phyloP scores from a whole-genome alignment of 495 filamentous ascomycete species.

The Poronia punctata region DNA sequence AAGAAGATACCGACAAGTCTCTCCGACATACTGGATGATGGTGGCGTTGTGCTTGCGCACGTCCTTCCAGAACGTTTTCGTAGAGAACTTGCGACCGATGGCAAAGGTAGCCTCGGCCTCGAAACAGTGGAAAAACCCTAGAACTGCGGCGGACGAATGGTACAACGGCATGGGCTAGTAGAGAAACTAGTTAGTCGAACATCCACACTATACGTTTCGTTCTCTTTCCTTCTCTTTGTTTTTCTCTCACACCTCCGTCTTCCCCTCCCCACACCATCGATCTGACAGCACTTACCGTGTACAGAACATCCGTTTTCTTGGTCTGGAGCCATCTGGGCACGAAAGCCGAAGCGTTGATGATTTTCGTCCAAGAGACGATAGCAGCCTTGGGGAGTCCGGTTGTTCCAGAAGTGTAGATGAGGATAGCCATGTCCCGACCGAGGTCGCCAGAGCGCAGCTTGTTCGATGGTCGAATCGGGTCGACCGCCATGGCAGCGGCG shows the following conservation, averaged over 20 bases:
- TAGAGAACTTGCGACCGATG: slow-evolving; percentile 76
- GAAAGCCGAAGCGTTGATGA: slow-evolving; percentile 46
- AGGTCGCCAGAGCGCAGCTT: slow-evolving; percentile 45
- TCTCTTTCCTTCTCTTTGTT: no score
- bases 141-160: slow-evolving; percentile 71
- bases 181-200: slow-evolving; percentile 8
- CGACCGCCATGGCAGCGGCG: slow-evolving; percentile 48
- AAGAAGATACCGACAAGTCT: slow-evolving; percentile 87
- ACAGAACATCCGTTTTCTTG: slow-evolving; percentile 60
- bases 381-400: slow-evolving; percentile 90
- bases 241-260: no score
- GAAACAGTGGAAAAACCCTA: slow-evolving; percentile 59
- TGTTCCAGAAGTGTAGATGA: slow-evolving; percentile 85
- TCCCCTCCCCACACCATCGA: no score
- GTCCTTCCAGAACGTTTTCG: slow-evolving; percentile 74
- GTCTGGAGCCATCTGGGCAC: slow-evolving; percentile 51
- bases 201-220: no score
- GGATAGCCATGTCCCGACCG: slow-evolving; percentile 54
- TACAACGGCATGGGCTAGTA: slow-evolving; percentile 85
- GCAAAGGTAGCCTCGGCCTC: slow-evolving; percentile 57
- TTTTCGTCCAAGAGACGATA: slow-evolving; percentile 73
- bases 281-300: slow-evolving; percentile 61
- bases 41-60: slow-evolving; percentile 66
- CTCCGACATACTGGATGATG: slow-evolving; percentile 90
- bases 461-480: slow-evolving; percentile 58